Evolutionary conservation across 1,284 basidiomycete species (phyloP).

Genomic region (Ustilago lituana): DNA sequence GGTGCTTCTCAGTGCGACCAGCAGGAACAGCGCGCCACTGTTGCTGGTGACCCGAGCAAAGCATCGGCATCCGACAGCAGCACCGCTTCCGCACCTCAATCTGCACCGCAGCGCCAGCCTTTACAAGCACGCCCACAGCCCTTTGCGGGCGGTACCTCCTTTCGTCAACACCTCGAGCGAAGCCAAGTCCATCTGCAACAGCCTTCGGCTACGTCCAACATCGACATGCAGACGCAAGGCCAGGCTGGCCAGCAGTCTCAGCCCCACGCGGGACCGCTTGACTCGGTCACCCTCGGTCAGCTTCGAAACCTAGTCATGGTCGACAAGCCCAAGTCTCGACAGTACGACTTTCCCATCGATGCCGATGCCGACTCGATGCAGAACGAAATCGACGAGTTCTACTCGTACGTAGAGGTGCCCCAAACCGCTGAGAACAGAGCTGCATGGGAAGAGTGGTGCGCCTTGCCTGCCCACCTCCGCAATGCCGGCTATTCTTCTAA

Average conservation of each 20-base stretch:
- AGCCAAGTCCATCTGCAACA: constrained; percentile 25
- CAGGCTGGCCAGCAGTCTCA: constrained; percentile 21
- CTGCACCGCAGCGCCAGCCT: constrained; percentile 7
- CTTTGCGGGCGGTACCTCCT: constrained; percentile 19
- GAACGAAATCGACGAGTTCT: constrained; percentile 97
- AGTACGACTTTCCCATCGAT: constrained; percentile 59
- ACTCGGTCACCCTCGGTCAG: constrained; percentile 54
- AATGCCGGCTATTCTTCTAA: constrained; percentile 27
- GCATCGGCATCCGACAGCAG: not conserved
- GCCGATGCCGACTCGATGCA: constrained; percentile 89
- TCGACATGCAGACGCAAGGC: constrained; percentile 12
- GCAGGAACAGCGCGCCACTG: not conserved
- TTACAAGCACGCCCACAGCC: constrained; percentile 12
- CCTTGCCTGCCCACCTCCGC: constrained; percentile 26
- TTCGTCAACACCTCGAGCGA: constrained; percentile 38
- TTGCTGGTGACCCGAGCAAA: no score
- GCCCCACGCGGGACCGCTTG: constrained; percentile 40
- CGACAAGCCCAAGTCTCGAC: constrained; percentile 45
- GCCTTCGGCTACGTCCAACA: constrained; percentile 21
- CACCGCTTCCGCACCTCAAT: not conserved
- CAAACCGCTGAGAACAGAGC: constrained; percentile 87
- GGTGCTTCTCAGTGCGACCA: no score
- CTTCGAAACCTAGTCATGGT: constrained; percentile 49
- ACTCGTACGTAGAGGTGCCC: constrained; percentile 94
- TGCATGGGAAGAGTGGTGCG: constrained; percentile 78